Evolutionary conservation across 257 asterid species (phyloP).

Genomic region (Petrea volubilis): DNA sequence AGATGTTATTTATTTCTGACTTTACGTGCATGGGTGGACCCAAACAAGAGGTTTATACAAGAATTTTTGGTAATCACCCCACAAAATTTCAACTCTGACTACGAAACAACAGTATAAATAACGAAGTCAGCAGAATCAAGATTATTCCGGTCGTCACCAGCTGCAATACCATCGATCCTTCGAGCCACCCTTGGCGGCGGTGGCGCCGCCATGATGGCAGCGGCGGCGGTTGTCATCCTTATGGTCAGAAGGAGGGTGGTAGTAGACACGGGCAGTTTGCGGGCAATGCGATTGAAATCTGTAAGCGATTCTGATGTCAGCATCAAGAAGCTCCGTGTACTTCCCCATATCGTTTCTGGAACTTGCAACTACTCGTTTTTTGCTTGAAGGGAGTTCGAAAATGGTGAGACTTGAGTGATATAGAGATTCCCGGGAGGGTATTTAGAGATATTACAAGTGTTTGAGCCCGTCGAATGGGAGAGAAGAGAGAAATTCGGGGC

Average conservation of each 20-base stretch:
- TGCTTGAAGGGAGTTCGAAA: conserved; percentile 1
- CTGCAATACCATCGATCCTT: conserved; percentile 2
- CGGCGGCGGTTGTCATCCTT: conserved; percentile 4
- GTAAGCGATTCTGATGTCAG: conserved; percentile 37
- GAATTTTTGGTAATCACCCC: no score
- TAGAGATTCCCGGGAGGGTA: not conserved
- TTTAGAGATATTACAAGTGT: not conserved
- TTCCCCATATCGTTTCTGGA: conserved; percentile 38
- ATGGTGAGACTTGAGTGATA: not conserved
- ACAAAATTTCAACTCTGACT: no score
- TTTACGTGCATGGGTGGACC: no score
- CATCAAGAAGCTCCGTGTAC: conserved; percentile 51
- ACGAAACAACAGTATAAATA: conserved; percentile 43
- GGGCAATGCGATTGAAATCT: conserved; percentile 74
- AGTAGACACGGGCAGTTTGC: conserved; percentile 71
- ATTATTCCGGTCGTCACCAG: conserved; percentile 16
- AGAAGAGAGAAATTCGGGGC: conserved; percentile 17
- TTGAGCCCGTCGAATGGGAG: not conserved
- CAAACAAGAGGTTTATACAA: no score
- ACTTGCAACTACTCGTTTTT: conserved; percentile 4
- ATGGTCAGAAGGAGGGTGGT: conserved; percentile 50
- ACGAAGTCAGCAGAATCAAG: conserved; percentile 59
- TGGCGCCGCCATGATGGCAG: not conserved
- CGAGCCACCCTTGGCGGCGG: not conserved
- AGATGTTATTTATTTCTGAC: no score